Evolutionary conservation across 768 basidiomycete genomes (phyloP).

Genomic region (Atractiella rhizophila): DNA sequence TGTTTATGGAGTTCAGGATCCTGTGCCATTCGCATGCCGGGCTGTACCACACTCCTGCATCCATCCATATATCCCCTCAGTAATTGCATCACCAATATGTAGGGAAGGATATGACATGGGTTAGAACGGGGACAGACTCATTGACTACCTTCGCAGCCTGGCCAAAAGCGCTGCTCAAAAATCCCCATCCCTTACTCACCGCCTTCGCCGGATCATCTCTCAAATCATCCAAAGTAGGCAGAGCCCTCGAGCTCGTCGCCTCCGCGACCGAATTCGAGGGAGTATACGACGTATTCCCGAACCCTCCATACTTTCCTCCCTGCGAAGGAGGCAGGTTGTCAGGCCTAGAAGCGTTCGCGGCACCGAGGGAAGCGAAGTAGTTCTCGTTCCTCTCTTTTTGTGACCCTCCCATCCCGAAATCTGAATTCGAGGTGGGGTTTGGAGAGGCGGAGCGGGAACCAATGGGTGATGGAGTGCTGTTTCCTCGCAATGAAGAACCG

Average conservation of each 20-base stretch:
- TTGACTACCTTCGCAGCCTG: conserved; percentile 54
- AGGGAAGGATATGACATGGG: not conserved
- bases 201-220: conserved; percentile 68
- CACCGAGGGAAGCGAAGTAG: conserved; percentile 63
- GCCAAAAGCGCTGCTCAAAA: conserved; percentile 63
- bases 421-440: conserved; percentile 6
- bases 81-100: not conserved
- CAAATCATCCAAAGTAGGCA: conserved; percentile 52
- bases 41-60: conserved; percentile 51
- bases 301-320: conserved; percentile 78
- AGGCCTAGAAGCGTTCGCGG: conserved; percentile 50
- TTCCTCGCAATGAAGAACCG: not conserved
- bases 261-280: no score
- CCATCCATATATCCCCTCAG: not conserved
- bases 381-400: conserved; percentile 60
- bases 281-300: conserved; percentile 50
- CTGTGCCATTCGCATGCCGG: conserved; percentile 50
- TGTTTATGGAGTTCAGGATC: conserved; percentile 58
- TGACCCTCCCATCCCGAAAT: conserved; percentile 19
- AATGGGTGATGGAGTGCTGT: conserved; percentile 25
- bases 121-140: conserved; percentile 22
- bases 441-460: conserved; percentile 27
- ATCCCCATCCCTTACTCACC: conserved; percentile 77
- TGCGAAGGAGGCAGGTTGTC: conserved; percentile 68
- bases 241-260: conserved; percentile 48